Conservation (phyloP, 2,329 filamentous ascomycete species). For the Nothopassalora personata region DNA sequence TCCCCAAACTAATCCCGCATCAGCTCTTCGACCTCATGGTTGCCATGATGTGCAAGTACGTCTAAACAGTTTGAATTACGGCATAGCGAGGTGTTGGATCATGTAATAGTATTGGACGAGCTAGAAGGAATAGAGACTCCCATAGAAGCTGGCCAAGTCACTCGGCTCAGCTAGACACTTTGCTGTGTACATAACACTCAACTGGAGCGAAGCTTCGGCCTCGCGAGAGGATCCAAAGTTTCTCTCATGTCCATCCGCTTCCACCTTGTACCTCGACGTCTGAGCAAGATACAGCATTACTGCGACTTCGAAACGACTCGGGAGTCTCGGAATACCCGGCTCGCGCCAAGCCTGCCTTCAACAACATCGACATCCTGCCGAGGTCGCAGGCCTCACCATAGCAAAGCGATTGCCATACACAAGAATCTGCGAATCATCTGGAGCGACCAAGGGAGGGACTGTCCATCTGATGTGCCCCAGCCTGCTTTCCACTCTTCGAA, state of each 20-base stretch:
- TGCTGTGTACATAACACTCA: slow-evolving; percentile 1
- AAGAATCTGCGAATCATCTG: no score
- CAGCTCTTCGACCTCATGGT: slow-evolving; percentile 78
- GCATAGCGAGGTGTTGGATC: slow-evolving; percentile 15
- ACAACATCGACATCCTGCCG: no score
- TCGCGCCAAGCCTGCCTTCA: no score
- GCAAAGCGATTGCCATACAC: no score
- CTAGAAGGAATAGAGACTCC: slow-evolving; percentile 18
- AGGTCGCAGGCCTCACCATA: no score
- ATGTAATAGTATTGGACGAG: slow-evolving; percentile 23
- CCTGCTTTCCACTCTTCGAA: no score
- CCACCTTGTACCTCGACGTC: neutral
- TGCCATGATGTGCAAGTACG: slow-evolving; percentile 80
- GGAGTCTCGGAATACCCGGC: no score
- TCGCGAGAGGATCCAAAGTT: neutral
- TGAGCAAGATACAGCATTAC: no score
- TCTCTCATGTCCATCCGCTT: neutral
- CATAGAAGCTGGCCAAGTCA: slow-evolving; percentile 6
- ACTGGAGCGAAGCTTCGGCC: neutral
- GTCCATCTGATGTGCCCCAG: no score
- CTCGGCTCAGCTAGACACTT: slow-evolving; percentile 1
- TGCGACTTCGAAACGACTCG: no score
- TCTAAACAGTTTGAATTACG: slow-evolving; percentile 28
- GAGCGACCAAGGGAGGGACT: no score
- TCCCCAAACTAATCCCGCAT: neutral